Evolutionary conservation across 2,329 filamentous ascomycete species (phyloP), one percentile per base, ranked within the genome.

Genomic region (Colletotrichum sublineola): DNA sequence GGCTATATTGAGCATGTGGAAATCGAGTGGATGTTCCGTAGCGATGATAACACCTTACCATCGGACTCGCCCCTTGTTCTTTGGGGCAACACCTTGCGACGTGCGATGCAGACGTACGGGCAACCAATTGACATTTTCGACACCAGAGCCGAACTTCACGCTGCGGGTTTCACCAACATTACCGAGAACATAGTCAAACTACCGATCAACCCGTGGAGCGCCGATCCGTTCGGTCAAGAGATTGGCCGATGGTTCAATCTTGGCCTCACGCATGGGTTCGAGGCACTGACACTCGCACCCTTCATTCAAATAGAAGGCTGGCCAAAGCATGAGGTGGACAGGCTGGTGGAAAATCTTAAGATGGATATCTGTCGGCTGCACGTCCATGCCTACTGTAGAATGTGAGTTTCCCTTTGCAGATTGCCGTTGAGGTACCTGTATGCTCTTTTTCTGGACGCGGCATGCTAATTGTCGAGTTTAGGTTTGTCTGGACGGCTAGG

Each of bases 1-100:
- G 96, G 95, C 66, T 89, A 87, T 79, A 87, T 98, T 67, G 95
- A 98, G 81, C 94, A 97, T 76, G 89, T 97, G 60, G 96, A 98
- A 80, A 92, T 98, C 67, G 94, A 98, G 81, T 93, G 93, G 81
- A 85, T 88, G 60, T 94, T 94, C 24, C 90, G 90, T 63, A 93
- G 90, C 78, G 92, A 94, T 74, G 90, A 93, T 76, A 86, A 87
- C 46, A 89, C 89, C 1, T 82, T 93, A 18, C 86, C 88, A 14
- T 75, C 82, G 5, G 82, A 89, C 48, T 90, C 91, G 9, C 84
- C 86, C 38, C 83, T 96, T 20, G 81, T 85, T 56, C 83, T 89
- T 76, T 97, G 95, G 95, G 92, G 92, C 74, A 82, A 89, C 36
- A 88, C 89, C 69, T 84, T 97, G 68, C 86, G 90, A 60, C 86